These are phyloP conservation scores for Bipolaris oryzae DNA, from an alignment of 2,329 filamentous ascomycete species.

Conservation along the genomic window DNA sequence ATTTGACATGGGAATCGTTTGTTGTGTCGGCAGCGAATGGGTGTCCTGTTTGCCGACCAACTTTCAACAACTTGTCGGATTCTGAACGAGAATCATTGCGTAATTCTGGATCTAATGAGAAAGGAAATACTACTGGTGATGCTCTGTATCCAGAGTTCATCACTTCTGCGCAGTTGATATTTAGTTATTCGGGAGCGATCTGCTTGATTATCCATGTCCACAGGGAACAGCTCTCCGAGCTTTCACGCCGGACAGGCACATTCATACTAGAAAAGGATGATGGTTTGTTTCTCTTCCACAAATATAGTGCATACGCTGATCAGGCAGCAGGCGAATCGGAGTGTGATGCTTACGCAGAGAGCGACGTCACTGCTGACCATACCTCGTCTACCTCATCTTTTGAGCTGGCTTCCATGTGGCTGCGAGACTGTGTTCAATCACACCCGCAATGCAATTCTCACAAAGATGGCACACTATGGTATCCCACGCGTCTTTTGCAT, in stretches of 20 bases:
- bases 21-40: neutral
- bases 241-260: neutral
- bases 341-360: neutral
- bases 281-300: neutral
- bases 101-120: neutral
- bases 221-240: neutral
- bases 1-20: neutral
- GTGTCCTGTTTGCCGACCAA: neutral
- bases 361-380: neutral
- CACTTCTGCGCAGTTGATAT: neutral
- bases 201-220: neutral
- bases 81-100: neutral
- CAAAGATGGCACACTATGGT: neutral
- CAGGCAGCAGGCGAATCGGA: neutral
- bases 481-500: slow-evolving; percentile 15
- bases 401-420: slow-evolving; percentile 1
- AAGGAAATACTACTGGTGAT: neutral
- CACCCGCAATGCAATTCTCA: neutral
- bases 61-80: neutral
- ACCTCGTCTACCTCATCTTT: slow-evolving; percentile 1
- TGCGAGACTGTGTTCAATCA: slow-evolving; percentile 2
- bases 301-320: neutral
- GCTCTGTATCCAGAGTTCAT: neutral
- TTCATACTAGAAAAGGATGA: neutral
- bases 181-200: fast-evolving